These are phyloP conservation scores for Amanita thiersii DNA, from an alignment of 768 basidiomycete genomes.

Conservation along the genomic window DNA sequence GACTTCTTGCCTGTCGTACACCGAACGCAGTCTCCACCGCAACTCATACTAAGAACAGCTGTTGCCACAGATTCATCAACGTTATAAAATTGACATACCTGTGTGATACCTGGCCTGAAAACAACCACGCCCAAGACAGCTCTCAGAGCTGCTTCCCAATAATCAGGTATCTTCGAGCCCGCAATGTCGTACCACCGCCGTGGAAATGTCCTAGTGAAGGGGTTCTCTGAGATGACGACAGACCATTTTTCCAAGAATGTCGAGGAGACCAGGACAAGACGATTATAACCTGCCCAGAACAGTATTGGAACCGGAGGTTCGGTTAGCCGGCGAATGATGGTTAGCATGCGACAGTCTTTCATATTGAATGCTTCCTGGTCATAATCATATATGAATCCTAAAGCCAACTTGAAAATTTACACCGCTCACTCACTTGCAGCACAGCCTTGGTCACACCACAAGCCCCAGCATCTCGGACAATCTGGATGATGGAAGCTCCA, in stretches of 20 bases:
- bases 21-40: slow-evolving; percentile 59
- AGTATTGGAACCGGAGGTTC: slow-evolving; percentile 44
- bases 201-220: slow-evolving; percentile 43
- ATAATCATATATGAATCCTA: slow-evolving; percentile 5
- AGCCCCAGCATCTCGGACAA: slow-evolving; percentile 26
- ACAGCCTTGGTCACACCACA: slow-evolving; percentile 30
- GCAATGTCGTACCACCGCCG: slow-evolving; percentile 72
- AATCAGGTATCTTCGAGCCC: slow-evolving; percentile 50
- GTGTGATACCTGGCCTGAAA: slow-evolving; percentile 66
- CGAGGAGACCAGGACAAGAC: slow-evolving; percentile 48
- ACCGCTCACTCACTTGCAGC: slow-evolving; percentile 25
- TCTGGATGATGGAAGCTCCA: slow-evolving; percentile 26
- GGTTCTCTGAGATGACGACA: slow-evolving; percentile 40
- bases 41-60: slow-evolving; percentile 47
- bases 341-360: slow-evolving; percentile 17
- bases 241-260: slow-evolving; percentile 46
- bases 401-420: background rate
- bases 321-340: slow-evolving; percentile 33
- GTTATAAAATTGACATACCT: slow-evolving; percentile 35
- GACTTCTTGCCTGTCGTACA: slow-evolving; percentile 73
- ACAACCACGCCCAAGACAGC: slow-evolving; percentile 61
- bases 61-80: slow-evolving; percentile 1
- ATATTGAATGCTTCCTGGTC: slow-evolving; percentile 12
- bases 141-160: slow-evolving; percentile 66
- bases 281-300: slow-evolving; percentile 60